These are phyloP conservation scores for Aspergillus sergii DNA, from an alignment of 2,329 filamentous ascomycete genomes.

Conservation along the genomic window DNA sequence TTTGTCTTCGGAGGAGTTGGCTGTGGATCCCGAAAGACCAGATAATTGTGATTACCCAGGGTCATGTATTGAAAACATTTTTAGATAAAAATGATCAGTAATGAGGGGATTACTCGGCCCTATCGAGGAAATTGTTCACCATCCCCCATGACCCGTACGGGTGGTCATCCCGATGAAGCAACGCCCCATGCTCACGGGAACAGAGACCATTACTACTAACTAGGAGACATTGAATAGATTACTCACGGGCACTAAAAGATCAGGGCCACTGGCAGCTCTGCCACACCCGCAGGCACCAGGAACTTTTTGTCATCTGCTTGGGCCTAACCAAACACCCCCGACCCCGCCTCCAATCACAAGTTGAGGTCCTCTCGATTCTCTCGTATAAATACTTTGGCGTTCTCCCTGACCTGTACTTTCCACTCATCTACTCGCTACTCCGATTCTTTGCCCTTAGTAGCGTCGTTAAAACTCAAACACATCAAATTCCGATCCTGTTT, in stretches of 20 bases:
- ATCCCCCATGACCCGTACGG: neutral
- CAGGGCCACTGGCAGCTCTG: neutral
- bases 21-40: neutral
- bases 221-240: neutral
- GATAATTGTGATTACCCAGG: neutral
- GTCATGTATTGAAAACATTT: no score
- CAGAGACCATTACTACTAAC: neutral
- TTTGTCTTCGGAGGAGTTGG: neutral
- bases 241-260: neutral
- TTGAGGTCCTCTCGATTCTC: neutral
- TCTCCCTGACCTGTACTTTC: neutral
- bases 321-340: neutral
- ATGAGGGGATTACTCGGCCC: no score
- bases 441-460: neutral
- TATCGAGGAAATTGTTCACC: neutral
- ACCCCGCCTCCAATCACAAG: constrained; percentile 1
- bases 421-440: neutral
- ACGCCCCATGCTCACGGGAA: neutral
- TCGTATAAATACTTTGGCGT: neutral
- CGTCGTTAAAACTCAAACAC: no score
- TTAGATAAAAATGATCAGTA: no score
- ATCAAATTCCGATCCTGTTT: neutral
- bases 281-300: neutral
- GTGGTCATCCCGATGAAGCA: neutral
- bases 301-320: neutral